Conservation (phyloP, 192 early-diverging fungal genomes). For the Entomortierella chlamydospora region DNA sequence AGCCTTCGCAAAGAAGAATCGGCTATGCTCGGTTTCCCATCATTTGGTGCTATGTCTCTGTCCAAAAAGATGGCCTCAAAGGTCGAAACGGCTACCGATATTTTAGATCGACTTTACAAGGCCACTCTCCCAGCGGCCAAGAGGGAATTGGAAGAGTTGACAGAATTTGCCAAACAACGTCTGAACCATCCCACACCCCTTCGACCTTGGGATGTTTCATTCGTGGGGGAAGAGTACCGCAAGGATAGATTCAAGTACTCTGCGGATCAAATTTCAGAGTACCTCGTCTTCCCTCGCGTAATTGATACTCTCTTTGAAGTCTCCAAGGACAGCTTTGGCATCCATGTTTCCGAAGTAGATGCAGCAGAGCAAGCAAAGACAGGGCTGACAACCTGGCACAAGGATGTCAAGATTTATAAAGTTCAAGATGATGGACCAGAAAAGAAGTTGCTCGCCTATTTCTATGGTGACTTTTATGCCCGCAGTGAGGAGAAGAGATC, state of each 20-base stretch:
- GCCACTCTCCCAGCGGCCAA: conserved; percentile 59
- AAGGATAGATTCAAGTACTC: conserved; percentile 63
- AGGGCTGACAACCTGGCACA: conserved; percentile 62
- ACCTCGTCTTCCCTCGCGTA: conserved; percentile 65
- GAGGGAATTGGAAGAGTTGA: conserved; percentile 55
- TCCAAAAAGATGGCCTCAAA: conserved; percentile 68
- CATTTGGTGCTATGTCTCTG: conserved; percentile 64
- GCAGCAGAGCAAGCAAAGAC: conserved; percentile 39
- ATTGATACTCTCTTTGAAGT: conserved; percentile 67
- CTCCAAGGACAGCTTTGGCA: conserved; percentile 59
- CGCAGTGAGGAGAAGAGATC: conserved; percentile 66
- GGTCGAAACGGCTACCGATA: conserved; percentile 51
- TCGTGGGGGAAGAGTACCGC: conserved; percentile 63
- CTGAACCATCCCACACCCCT: conserved; percentile 54
- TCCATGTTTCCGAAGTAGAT: conserved; percentile 59
- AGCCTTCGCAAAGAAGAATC: conserved; percentile 64
- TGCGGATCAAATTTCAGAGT: conserved; percentile 66
- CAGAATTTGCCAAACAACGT: conserved; percentile 55
- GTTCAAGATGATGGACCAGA: conserved; percentile 56
- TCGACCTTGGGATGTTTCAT: conserved; percentile 63
- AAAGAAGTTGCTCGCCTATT: conserved; percentile 61
- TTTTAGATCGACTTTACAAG: conserved; percentile 58
- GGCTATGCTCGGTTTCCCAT: conserved; percentile 57
- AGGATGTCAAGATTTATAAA: conserved; percentile 69
- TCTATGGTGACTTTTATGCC: conserved; percentile 70